Percentiles rank a stretch among this genome's conserved stretches.
phyloP scores from a whole-genome alignment of 2,329 filamentous ascomycete genomes.

The Graphiopsis chlorocephala region DNA sequence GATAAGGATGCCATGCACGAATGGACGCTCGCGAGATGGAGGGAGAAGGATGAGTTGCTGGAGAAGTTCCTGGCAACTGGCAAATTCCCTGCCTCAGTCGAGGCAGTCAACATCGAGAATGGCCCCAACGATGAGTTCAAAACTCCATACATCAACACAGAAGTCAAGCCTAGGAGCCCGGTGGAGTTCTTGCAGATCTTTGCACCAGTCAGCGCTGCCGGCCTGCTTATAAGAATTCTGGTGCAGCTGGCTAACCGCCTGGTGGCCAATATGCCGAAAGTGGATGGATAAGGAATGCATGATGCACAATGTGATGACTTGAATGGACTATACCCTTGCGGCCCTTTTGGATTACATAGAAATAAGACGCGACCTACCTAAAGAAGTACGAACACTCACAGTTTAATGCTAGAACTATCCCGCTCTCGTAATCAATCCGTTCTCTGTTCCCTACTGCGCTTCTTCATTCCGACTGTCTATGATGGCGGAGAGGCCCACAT shows the following conservation, averaged over 20 bases:
- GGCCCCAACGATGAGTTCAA: conserved; percentile 33
- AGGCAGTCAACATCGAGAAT: conserved; percentile 32
- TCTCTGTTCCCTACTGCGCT: neutral
- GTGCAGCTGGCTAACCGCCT: conserved; percentile 32
- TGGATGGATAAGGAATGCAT: neutral
- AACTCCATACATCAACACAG: conserved; percentile 47
- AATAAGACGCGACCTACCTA: neutral
- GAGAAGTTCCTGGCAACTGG: conserved; percentile 72
- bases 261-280: conserved; percentile 3
- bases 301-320: conserved; percentile 5
- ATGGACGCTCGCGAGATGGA: conserved; percentile 83
- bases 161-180: conserved; percentile 40
- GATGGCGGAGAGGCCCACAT: conserved; percentile 1
- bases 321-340: conserved; percentile 4
- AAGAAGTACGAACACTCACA: neutral
- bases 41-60: conserved; percentile 84
- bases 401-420: neutral
- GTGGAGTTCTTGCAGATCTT: conserved; percentile 47
- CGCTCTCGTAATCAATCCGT: neutral
- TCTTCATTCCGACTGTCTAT: neutral
- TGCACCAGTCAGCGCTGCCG: conserved; percentile 37
- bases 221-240: conserved; percentile 34
- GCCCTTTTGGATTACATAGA: neutral
- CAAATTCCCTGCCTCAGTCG: conserved; percentile 71
- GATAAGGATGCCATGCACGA: conserved; percentile 69